Evolutionary conservation across 129 eudicot species (phyloP).

Genomic region (Lactuca saligna): DNA sequence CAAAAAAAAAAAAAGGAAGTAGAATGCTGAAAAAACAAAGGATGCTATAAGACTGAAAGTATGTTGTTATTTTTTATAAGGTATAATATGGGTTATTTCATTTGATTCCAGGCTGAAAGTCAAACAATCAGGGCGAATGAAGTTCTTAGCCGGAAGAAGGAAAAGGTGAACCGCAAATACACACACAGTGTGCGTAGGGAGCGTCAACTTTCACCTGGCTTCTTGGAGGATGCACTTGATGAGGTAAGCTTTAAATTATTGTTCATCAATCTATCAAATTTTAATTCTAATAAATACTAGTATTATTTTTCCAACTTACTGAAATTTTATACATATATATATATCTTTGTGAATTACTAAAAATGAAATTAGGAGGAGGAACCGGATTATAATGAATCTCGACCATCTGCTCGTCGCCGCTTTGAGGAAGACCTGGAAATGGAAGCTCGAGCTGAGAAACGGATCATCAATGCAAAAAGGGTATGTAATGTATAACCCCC

Average conservation of each 20-base stretch:
- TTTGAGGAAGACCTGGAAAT: conserved; percentile 83
- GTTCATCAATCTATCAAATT: no score
- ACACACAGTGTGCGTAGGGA: conserved; percentile 74
- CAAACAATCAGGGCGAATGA: conserved; percentile 92
- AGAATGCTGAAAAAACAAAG: no score
- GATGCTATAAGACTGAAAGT: no score
- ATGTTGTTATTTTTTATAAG: no score
- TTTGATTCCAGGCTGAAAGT: conserved; percentile 69
- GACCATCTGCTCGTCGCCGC: conserved; percentile 55
- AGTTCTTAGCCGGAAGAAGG: conserved; percentile 80
- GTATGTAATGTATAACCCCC: conserved; percentile 24
- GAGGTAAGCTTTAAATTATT: conserved; percentile 57
- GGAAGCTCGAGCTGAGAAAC: conserved; percentile 98
- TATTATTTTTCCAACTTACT: background rate
- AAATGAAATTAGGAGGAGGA: conserved; percentile 66
- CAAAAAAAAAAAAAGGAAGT: no score
- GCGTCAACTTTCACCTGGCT: conserved; percentile 97
- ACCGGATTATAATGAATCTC: conserved; percentile 72
- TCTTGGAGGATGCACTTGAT: conserved; percentile 92
- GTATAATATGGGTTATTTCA: background rate
- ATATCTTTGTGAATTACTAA: no score
- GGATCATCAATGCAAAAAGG: conserved; percentile 90
- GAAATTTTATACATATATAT: no score
- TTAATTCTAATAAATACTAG: background rate
- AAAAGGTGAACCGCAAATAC: conserved; percentile 84